These are phyloP conservation scores for Tuber calosporum DNA, from an alignment of 495 filamentous ascomycete species.

Conservation along the genomic window DNA sequence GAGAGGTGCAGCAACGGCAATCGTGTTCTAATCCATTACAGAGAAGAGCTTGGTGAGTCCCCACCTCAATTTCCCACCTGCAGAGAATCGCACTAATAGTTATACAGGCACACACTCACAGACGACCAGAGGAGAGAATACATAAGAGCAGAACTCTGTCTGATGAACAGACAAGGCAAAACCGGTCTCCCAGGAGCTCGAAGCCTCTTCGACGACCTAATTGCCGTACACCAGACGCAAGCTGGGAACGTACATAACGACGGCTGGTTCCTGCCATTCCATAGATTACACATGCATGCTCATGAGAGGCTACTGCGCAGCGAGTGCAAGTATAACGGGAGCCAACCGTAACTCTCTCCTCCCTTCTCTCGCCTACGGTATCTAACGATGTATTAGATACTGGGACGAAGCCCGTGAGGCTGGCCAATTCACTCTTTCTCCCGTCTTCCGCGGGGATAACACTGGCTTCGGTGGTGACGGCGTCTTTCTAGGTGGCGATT, in stretches of 20 bases:
- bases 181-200: constrained; percentile 35
- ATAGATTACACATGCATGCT: constrained; percentile 33
- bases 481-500: constrained; percentile 6
- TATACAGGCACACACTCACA: constrained; percentile 43
- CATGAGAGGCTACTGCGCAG: constrained; percentile 42
- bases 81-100: neutral
- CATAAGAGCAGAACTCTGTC: constrained; percentile 47
- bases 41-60: constrained; percentile 19
- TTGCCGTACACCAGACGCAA: constrained; percentile 33
- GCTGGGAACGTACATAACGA: constrained; percentile 28
- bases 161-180: constrained; percentile 38
- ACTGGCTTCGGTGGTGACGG: constrained; percentile 48
- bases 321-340: constrained; percentile 44
- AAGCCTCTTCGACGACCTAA: constrained; percentile 46
- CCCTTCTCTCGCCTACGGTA: neutral
- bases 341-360: constrained; percentile 36
- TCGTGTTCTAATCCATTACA: constrained; percentile 15
- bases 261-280: constrained; percentile 43
- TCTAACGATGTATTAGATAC: constrained; percentile 39
- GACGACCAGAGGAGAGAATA: constrained; percentile 44
- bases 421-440: constrained; percentile 41
- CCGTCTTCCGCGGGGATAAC: constrained; percentile 40
- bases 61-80: neutral
- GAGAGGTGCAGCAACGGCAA: constrained; percentile 1
- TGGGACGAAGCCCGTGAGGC: constrained; percentile 48